Evolutionary conservation across 306 rosid species (phyloP), one percentile per base, ranked within the genome.

Genomic region (Sesbania bispinosa): DNA sequence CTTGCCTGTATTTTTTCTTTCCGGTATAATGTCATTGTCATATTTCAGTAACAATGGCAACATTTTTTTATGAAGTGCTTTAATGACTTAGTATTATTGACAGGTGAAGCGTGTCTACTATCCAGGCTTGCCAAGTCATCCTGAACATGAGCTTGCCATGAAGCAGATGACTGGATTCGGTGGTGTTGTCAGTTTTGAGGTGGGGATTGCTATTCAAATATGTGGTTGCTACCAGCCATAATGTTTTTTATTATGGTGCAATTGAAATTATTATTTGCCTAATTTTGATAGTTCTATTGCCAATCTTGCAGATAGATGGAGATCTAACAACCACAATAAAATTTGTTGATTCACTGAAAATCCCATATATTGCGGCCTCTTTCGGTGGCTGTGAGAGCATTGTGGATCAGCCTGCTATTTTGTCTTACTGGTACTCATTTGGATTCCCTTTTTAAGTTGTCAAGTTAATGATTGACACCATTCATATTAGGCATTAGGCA

Each of bases 311-410:
- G 98, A 77, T 93, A 60, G 89, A 90, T 69, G 98, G 97, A 38
- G 97, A 87, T 78, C 27, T 93, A 47, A 20, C 4, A 46, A 83
- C 79, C 71, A 88, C 97, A 57, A 80, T 77, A 32, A 89, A 93
- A 61, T 93, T 93, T 20, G 32, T 93, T 59, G 98, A 93, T 79
- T 70, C 98, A 24, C 88, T 93, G 64, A 90, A 81, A 79, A 90
- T 93, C 81, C 98, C 98, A 33, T 90, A 93, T 41, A 93, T 90
- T 80, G 98, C 97, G 19, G 88, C 98, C 6, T 93, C 98, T 36
- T 93, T 93, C 67, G 98, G 98, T 84, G 98, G 98, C 68, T 88
- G 96, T 74, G 98, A 93, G 83, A 93, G 98, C 89, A 93, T 93
- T 68, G 96, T 93, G 77, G 98, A 93, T 78, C 98, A 93, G 82